Percentiles rank a stretch among this genome's conserved stretches.
phyloP scores from a whole-genome alignment of 306 rosid species.

The Quercus variabilis region DNA sequence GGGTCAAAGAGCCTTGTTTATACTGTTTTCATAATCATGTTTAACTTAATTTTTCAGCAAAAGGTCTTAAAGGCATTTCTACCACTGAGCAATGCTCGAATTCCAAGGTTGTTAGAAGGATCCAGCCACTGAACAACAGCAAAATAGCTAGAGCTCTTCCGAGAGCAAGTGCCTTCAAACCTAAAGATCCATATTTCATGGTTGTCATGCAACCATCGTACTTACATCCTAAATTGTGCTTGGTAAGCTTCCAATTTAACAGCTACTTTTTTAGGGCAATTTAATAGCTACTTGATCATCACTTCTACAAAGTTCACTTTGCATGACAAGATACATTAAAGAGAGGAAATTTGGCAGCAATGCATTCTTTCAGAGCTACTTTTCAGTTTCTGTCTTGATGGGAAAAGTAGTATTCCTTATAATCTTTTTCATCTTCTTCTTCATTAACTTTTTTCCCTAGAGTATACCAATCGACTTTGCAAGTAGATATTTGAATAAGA shows the following conservation, averaged over 20 bases:
- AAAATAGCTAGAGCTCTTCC: background rate
- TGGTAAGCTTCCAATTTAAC: conserved; percentile 20
- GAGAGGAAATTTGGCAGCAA: background rate
- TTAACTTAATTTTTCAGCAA: background rate
- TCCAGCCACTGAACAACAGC: background rate
- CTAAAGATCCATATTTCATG: conserved; percentile 11
- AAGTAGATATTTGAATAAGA: background rate
- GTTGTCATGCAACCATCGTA: conserved; percentile 4
- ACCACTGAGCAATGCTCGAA: background rate
- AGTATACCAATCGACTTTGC: background rate
- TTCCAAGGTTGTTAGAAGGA: no score
- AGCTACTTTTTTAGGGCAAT: no score
- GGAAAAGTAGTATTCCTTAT: no score
- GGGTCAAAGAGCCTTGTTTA: background rate
- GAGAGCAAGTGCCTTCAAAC: conserved; percentile 11
- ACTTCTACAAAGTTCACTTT: background rate
- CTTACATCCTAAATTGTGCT: background rate
- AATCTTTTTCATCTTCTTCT: background rate
- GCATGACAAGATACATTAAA: background rate
- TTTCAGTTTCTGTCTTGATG: background rate
- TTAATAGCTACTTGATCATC: background rate
- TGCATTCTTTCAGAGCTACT: background rate
- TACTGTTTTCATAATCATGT: background rate
- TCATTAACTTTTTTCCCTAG: background rate
- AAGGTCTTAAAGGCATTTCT: background rate